Evolutionary conservation across 2,329 filamentous ascomycete species (phyloP).

Genomic region (Neonectria coccinea): DNA sequence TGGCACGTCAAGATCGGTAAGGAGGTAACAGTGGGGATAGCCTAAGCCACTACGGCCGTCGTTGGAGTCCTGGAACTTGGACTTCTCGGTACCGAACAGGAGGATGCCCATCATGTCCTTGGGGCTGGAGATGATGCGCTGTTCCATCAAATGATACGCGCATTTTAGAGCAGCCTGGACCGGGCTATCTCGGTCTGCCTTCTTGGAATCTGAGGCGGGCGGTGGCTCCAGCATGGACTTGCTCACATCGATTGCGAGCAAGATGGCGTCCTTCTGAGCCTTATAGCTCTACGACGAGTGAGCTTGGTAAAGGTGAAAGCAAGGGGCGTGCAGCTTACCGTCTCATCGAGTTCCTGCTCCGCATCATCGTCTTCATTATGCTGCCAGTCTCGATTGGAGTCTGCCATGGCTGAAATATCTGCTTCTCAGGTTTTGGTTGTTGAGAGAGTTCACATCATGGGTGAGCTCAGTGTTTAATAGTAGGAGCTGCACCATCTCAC

Average conservation of each 20-base stretch:
- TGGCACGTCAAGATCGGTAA: slow-evolving; percentile 88
- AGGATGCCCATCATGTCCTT: slow-evolving; percentile 97
- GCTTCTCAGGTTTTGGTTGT: slow-evolving; percentile 23
- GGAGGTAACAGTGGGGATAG: slow-evolving; percentile 93
- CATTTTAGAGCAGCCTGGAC: slow-evolving; percentile 90
- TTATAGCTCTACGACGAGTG: slow-evolving; percentile 77
- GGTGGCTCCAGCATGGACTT: slow-evolving; percentile 83
- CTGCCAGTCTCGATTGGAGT: slow-evolving; percentile 57
- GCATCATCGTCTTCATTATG: slow-evolving; percentile 75
- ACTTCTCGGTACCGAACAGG: slow-evolving; percentile 88
- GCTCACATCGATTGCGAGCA: slow-evolving; percentile 95
- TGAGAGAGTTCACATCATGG: slow-evolving; percentile 31
- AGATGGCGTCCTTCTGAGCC: slow-evolving; percentile 94
- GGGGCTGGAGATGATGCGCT: slow-evolving; percentile 96
- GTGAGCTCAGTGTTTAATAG: slow-evolving; percentile 36
- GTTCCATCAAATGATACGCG: slow-evolving; percentile 95
- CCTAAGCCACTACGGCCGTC: slow-evolving; percentile 69
- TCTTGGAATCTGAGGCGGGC: slow-evolving; percentile 74
- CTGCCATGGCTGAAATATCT: slow-evolving; percentile 47
- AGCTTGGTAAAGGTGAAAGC: slow-evolving; percentile 18
- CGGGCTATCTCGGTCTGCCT: slow-evolving; percentile 81
- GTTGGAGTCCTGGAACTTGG: slow-evolving; percentile 79
- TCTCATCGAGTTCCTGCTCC: slow-evolving; percentile 69
- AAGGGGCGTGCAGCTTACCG: slow-evolving; percentile 55
- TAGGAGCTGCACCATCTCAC: slow-evolving; percentile 39